Evolutionary conservation across 164 flowering plant species (phyloP), one percentile per base, ranked within the genome.

Genomic region (Dillenia turbinata): DNA sequence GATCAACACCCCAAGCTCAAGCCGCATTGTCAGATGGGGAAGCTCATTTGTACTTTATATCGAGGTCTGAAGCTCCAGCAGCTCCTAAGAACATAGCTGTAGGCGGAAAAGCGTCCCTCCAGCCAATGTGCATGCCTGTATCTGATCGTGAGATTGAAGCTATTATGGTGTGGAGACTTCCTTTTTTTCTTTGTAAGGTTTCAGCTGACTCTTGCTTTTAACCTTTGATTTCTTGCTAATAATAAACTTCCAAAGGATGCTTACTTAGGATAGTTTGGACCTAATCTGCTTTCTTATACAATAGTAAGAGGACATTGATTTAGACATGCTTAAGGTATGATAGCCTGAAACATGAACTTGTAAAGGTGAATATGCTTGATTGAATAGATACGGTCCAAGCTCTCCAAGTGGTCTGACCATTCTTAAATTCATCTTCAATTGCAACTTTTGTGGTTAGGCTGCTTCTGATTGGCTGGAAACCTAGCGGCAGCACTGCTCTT

Each of bases 101-200:
- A 54, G 84, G 78, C 53, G 84, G 84, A 26, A 59, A 73, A 65
- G 81, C 78, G 44, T 73, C 81, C 22, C 75, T 80, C 59, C 81
- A 71, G 77, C 84, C 81, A 10, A 75, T 75, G 56, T 80, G 84
- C 10, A 80, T 78, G 6, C 84, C 80, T 5, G 73, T 80, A 46
- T 61, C 81, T 2, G 78, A 76, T 9, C 55, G 56, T 63, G 84
- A 80, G 63, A 78, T 80, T n/a, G 81, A 80, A 52, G 81, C 84
- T 14, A 52, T 80, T 48, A 45, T 77, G 80, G 84, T 80, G 54
- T 70, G 73, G 9, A 45, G 13, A 46, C 2, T 5, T 43, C 24
- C 46, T 9, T 49, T 12, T n/a, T n/a, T 50, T 50, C 16, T n/a
- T 50, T 50, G 12, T n/a, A 49, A 3, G 3, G 15, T 49, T 12